A percentile compares a stretch with the other conserved stretches of the same genome.
These are phyloP conservation scores for Strigomonas culicis DNA, from an alignment of 208 protist species.

Conservation along the genomic window DNA sequence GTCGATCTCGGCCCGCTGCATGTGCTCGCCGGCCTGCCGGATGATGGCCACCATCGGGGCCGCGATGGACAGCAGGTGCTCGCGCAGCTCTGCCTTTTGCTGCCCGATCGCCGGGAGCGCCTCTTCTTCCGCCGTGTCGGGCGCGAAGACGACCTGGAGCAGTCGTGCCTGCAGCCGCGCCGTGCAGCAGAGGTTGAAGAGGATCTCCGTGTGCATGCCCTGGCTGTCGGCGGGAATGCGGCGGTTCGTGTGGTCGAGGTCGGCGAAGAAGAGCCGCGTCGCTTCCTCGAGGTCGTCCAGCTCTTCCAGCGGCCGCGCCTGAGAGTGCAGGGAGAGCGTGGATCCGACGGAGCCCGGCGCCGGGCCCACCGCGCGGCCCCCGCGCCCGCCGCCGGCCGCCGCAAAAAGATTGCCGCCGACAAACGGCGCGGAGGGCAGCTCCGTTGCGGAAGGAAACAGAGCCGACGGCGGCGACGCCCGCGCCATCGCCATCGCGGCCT, in stretches of 20 bases:
- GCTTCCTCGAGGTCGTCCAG: slow-evolving; percentile 31
- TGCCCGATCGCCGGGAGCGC: not conserved
- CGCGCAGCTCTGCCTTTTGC: slow-evolving; percentile 8
- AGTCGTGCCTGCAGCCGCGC: slow-evolving; percentile 17
- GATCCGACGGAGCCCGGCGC: slow-evolving; percentile 1
- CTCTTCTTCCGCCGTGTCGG: not conserved
- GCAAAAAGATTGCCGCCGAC: too few species aligned
- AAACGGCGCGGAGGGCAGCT: too few species aligned
- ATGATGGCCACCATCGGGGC: not conserved
- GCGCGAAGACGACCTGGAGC: slow-evolving; percentile 8
- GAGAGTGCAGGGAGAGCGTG: slow-evolving; percentile 5
- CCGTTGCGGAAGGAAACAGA: too few species aligned
- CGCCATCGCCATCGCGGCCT: not conserved
- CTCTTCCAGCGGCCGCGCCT: not conserved
- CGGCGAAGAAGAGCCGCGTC: slow-evolving; percentile 26
- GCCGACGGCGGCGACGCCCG: too few species aligned
- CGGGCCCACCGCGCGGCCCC: not conserved
- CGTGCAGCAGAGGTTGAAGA: slow-evolving; percentile 17
- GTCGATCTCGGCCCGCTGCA: too few species aligned
- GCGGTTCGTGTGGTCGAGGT: slow-evolving; percentile 30
- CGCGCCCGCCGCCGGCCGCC: not conserved
- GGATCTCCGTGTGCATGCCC: slow-evolving; percentile 14
- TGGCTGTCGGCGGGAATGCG: slow-evolving; percentile 22
- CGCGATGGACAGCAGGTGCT: not conserved
- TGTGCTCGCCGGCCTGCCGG: not conserved